These are phyloP conservation scores for Amyloporia xantha DNA, from an alignment of 768 basidiomycete species.

Conservation along the genomic window DNA sequence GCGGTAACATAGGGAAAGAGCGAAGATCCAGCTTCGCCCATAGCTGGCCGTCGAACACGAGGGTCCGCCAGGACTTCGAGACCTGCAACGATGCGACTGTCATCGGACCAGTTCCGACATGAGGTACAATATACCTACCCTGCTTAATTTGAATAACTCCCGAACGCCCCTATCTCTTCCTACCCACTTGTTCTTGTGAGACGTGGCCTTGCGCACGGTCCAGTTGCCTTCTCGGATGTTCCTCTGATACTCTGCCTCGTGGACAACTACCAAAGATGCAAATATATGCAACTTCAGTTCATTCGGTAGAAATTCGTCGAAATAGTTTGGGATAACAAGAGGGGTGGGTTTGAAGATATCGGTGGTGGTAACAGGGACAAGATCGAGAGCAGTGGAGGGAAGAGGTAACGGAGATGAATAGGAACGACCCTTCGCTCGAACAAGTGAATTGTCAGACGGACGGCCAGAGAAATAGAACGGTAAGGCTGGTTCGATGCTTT, in stretches of 20 bases:
- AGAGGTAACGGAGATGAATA: constrained; percentile 60
- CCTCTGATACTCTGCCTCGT: constrained; percentile 52
- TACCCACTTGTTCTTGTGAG: constrained; percentile 62
- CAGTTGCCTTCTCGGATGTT: constrained; percentile 42
- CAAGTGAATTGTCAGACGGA: constrained; percentile 13
- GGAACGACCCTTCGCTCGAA: constrained; percentile 51
- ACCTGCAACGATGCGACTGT: constrained; percentile 40
- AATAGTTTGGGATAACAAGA: constrained; percentile 43
- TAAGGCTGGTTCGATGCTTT: constrained; percentile 13
- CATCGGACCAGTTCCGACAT: constrained; percentile 1
- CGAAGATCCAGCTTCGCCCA: constrained; percentile 64
- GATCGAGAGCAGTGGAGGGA: constrained; percentile 45
- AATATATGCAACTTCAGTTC: constrained; percentile 66
- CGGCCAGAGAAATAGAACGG: constrained; percentile 15
- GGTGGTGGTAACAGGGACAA: constrained; percentile 41
- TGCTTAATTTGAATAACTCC: constrained; percentile 72
- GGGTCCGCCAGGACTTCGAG: constrained; percentile 66
- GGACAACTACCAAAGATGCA: constrained; percentile 43
- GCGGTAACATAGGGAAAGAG: constrained; percentile 52
- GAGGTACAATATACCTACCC: constrained; percentile 44
- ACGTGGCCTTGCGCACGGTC: constrained; percentile 55
- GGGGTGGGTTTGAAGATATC: constrained; percentile 50
- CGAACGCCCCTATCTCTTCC: constrained; percentile 68
- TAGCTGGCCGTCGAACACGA: constrained; percentile 83
- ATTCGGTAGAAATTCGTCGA: constrained; percentile 63